Conservation (phyloP, 306 rosid species). For the Vigna radiata region DNA sequence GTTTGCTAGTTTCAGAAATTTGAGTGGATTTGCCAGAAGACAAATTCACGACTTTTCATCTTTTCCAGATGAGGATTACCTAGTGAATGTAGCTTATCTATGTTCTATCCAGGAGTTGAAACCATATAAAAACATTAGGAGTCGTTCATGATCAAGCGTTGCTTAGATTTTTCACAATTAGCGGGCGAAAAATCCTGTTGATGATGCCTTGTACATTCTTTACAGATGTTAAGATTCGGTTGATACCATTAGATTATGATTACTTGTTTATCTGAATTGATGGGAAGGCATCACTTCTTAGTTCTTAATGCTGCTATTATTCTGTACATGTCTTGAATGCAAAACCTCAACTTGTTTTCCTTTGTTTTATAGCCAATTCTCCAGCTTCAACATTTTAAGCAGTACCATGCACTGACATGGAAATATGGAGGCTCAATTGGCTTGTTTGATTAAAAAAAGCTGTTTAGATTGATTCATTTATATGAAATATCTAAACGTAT, state of each 20-base stretch:
- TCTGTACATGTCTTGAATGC: constrained; percentile 53
- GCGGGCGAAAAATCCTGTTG: constrained; percentile 47
- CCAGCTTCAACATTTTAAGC: background rate
- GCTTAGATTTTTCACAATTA: constrained; percentile 52
- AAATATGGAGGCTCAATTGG: background rate
- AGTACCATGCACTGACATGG: background rate
- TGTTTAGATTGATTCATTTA: background rate
- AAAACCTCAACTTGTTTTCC: constrained; percentile 16
- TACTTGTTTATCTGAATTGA: constrained; percentile 53
- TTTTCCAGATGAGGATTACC: constrained; percentile 46
- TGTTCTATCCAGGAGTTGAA: constrained; percentile 42
- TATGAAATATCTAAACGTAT: background rate
- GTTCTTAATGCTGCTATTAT: constrained; percentile 49
- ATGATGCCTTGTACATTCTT: constrained; percentile 68
- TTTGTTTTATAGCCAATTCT: background rate
- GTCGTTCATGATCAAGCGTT: constrained; percentile 45
- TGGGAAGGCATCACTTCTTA: constrained; percentile 44
- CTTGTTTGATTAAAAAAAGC: background rate
- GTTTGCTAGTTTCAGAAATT: constrained; percentile 41
- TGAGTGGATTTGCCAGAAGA: constrained; percentile 38
- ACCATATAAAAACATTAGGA: constrained; percentile 36
- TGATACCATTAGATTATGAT: constrained; percentile 47
- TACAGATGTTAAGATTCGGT: constrained; percentile 61
- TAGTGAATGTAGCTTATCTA: constrained; percentile 36
- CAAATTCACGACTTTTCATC: constrained; percentile 29